Conservation (phyloP, 129 eudicot species). For the Chrysanthemum seticuspe region DNA sequence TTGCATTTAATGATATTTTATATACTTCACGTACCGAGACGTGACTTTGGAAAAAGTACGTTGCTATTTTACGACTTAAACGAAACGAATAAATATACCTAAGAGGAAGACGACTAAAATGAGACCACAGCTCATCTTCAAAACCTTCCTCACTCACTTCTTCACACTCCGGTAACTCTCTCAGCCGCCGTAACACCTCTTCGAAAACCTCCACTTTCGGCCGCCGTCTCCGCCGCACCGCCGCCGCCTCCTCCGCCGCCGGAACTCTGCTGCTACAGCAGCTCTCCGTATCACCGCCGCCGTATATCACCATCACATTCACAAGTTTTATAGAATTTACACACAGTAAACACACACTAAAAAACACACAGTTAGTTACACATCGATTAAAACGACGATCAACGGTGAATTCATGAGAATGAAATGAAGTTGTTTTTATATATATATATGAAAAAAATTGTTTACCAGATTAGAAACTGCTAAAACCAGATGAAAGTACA, state of each 20-base stretch:
- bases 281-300: slow-evolving; percentile 43
- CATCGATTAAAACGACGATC: too few relatives aligned
- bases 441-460: background rate
- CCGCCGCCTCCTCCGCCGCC: slow-evolving; percentile 38
- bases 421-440: slow-evolving; percentile 21
- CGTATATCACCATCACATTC: background rate
- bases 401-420: background rate
- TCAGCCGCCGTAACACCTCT: slow-evolving; percentile 52
- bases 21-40: too few relatives aligned
- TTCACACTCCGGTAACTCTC: slow-evolving; percentile 40
- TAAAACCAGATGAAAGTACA: slow-evolving; percentile 7
- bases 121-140: slow-evolving; percentile 75
- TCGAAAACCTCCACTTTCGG: slow-evolving; percentile 63
- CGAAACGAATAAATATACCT: slow-evolving; percentile 39
- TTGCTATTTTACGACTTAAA: background rate
- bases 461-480: background rate
- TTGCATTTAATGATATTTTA: too few relatives aligned
- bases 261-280: slow-evolving; percentile 70
- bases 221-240: slow-evolving; percentile 42
- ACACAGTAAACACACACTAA: too few relatives aligned
- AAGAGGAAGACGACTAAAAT: slow-evolving; percentile 63
- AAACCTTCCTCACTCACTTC: slow-evolving; percentile 60
- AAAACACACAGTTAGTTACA: too few relatives aligned
- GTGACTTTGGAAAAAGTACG: too few relatives aligned
- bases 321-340: too few relatives aligned